Conservation (phyloP, 2,329 filamentous ascomycete species). For the Alternaria burnsii region DNA sequence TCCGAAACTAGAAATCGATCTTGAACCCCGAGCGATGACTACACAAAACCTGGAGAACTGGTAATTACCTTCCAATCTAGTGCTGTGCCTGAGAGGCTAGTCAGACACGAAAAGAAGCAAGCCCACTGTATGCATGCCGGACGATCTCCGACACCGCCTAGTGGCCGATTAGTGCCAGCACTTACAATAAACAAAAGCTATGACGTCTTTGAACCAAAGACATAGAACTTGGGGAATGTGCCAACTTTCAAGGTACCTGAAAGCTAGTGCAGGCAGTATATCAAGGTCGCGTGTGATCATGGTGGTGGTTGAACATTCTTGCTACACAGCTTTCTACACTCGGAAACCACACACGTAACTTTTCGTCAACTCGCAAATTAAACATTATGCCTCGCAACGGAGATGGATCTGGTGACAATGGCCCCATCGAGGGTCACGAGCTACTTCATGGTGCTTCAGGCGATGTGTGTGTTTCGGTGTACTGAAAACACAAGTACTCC, state of each 20-base stretch:
- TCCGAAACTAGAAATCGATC: background rate
- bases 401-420: conserved; percentile 53
- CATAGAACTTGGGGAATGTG: conserved; percentile 1
- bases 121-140: background rate
- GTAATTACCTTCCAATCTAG: background rate
- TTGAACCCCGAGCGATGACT: background rate
- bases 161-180: conserved; percentile 5
- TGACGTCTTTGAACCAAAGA: conserved; percentile 10
- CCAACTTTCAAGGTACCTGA: conserved; percentile 12
- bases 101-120: background rate
- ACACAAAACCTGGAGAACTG: background rate
- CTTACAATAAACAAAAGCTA: conserved; percentile 9
- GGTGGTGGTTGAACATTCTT: background rate
- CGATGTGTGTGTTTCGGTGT: conserved; percentile 38
- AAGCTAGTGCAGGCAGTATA: background rate
- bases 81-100: background rate
- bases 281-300: background rate
- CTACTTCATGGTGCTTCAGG: conserved; percentile 49
- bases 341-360: background rate
- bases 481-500: background rate
- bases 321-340: background rate
- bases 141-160: conserved; percentile 6
- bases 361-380: background rate
- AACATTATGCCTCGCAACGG: conserved; percentile 52
- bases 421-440: conserved; percentile 50